phyloP scores from a whole-genome alignment of 2,329 filamentous ascomycete genomes.

The Hymenoscyphus salicellus region DNA sequence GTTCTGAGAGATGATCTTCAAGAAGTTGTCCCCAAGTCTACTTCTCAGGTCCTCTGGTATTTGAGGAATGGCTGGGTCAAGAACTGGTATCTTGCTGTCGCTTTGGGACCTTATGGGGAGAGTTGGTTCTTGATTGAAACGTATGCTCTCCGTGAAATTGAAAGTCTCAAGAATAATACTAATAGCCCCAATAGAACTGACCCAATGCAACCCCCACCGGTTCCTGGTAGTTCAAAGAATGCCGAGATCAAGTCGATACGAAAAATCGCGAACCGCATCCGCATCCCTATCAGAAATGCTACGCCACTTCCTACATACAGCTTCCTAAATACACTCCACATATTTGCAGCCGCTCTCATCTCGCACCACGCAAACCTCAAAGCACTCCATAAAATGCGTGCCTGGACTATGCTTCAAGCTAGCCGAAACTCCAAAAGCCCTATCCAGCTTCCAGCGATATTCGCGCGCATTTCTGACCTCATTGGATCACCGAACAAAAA shows the following conservation, averaged over 20 bases:
- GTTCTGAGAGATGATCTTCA: conserved; percentile 55
- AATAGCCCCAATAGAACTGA: conserved; percentile 18
- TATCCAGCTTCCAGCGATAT: conserved; percentile 33
- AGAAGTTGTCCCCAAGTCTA: conserved; percentile 57
- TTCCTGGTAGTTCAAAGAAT: conserved; percentile 14
- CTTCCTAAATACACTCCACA: conserved; percentile 37
- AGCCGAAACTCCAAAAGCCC: conserved; percentile 27
- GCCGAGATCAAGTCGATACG: conserved; percentile 14
- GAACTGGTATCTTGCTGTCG: conserved; percentile 70
- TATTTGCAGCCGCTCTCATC: conserved; percentile 39
- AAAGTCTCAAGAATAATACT: conserved; percentile 30
- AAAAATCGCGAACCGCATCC: conserved; percentile 26
- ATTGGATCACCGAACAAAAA: conserved; percentile 27
- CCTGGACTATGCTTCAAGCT: conserved; percentile 29
- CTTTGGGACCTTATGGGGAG: conserved; percentile 69
- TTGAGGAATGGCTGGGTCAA: conserved; percentile 67
- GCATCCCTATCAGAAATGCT: conserved; percentile 29
- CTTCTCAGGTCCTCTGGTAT: conserved; percentile 66
- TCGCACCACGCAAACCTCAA: conserved; percentile 40
- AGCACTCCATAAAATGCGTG: conserved; percentile 32
- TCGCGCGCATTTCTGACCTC: conserved; percentile 30
- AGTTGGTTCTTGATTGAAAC: conserved; percentile 73
- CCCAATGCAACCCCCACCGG: conserved; percentile 3
- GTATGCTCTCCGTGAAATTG: conserved; percentile 36
- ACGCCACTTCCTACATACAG: conserved; percentile 33